Percentiles rank a stretch among this genome's conserved stretches.
Evolutionary conservation across 192 early-diverging fungal species (phyloP).

Genomic region (Coemansia sp.): DNA sequence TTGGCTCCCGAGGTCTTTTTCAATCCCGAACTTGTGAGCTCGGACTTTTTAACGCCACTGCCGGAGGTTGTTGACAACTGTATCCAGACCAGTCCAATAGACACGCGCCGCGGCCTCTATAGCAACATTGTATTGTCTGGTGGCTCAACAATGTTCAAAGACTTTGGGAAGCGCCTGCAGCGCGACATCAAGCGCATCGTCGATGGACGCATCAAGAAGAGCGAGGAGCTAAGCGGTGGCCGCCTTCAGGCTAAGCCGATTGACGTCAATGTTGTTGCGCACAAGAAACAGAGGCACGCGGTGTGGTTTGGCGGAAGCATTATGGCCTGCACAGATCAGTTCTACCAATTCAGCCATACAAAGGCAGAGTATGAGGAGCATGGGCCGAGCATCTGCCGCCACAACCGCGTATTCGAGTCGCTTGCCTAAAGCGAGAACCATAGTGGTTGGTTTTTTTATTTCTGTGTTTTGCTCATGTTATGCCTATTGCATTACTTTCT

Average conservation of each 20-base stretch:
- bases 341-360: constrained; percentile 90
- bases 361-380: constrained; percentile 98
- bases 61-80: constrained; percentile 95
- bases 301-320: constrained; percentile 99
- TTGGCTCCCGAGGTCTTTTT: constrained; percentile 99
- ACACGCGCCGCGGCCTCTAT: constrained; percentile 94
- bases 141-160: constrained; percentile 99
- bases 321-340: constrained; percentile 85
- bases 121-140: constrained; percentile 99
- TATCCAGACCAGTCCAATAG: constrained; percentile 96
- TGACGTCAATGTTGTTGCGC: constrained; percentile 96
- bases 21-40: constrained; percentile 96
- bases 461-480: not conserved
- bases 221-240: constrained; percentile 75
- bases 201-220: constrained; percentile 68
- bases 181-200: constrained; percentile 91
- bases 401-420: constrained; percentile 84
- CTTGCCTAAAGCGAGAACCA: constrained; percentile 34
- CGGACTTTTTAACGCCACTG: constrained; percentile 93
- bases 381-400: constrained; percentile 90
- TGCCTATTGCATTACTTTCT: not conserved
- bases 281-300: constrained; percentile 98
- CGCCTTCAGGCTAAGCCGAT: constrained; percentile 75
- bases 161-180: constrained; percentile 91
- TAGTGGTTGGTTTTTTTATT: not conserved